Evolutionary conservation across 805 yeast species (phyloP), one percentile per base, ranked within the genome.

Genomic region (Wickerhamomyces kurtzmanii): DNA sequence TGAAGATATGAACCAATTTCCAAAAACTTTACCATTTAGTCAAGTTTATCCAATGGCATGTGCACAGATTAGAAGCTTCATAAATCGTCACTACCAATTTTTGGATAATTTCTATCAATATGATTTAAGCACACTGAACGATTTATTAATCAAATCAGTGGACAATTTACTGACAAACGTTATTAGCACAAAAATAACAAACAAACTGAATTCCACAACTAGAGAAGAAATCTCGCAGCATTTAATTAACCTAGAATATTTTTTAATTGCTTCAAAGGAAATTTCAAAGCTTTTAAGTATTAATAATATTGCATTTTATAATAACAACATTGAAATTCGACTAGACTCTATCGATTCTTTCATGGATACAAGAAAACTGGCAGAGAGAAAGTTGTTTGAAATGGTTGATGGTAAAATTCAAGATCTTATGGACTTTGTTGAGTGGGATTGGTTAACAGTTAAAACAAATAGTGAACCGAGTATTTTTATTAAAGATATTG

Each of bases 151-250:
- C 10, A 62, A 59, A 8, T 61, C 77, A 2, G 64, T 86, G 30
- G 96, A 91, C 44, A 49, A 57, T 14, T 69, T 85, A n/a, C 61
- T 87, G 36, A 66, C 70, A 12, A 67, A 70, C 24, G 71, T 82
- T 2, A 80, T 89, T 2, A 68, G 84, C 40, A 62, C 62, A 22
- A 71, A 76, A 34, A 70, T 82, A 26, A 65, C 70, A 31, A 63
- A 66, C 10, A 73, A 75, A 34, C 65, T 80, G 27, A 68, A 72
- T 39, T 67, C 86, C 3, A 71, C 78, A 9, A 81, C 86, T 36
- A 82, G 94, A 46, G 97, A 89, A 52, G 87, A 85, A 39, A 69
- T 85, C 16, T 79, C 95, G 0, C 97, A 91, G 57, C 83, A 84
- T 39, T 64, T 83, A 39, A 79, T 91, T 32, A 86, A 91, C 49